A percentile compares a stretch with the other conserved stretches of the same genome.
Conservation (phyloP, 2,329 filamentous ascomycete species). For the Falciphora oryzae region DNA sequence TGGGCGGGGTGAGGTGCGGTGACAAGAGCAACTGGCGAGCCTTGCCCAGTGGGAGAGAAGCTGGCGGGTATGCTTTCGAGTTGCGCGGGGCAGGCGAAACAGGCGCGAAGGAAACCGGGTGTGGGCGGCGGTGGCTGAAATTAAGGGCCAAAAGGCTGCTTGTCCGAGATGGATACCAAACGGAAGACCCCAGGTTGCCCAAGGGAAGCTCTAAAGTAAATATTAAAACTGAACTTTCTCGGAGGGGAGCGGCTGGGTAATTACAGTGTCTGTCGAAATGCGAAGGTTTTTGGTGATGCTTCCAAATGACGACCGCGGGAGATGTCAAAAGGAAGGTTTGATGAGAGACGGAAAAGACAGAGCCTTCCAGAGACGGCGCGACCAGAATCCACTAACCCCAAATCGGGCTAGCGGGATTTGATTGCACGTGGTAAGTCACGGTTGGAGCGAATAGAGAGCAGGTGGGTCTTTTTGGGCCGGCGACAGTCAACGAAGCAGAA, state of each 20-base stretch:
- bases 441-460: conserved; percentile 11
- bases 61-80: background rate
- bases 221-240: background rate
- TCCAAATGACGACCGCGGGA: background rate
- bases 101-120: background rate
- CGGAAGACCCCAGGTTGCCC: background rate
- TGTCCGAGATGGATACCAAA: background rate
- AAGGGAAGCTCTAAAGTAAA: background rate
- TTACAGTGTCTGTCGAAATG: background rate
- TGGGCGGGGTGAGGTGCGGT: background rate
- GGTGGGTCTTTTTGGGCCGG: background rate
- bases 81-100: background rate
- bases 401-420: background rate
- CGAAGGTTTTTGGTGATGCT: conserved; percentile 2
- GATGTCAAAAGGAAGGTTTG: conserved; percentile 5
- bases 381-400: background rate
- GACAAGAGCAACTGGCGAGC: background rate
- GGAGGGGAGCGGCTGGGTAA: background rate
- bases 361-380: conserved; percentile 8
- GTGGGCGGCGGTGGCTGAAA: conserved; percentile 10
- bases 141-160: background rate
- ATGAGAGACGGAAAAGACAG: conserved; percentile 2
- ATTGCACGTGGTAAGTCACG: conserved; percentile 19
- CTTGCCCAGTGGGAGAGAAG: background rate
- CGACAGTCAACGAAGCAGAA: conserved; percentile 12